Base-by-base conservation (phyloP, 2,329 filamentous ascomycete species). In the Verticillium dahliae region DNA sequence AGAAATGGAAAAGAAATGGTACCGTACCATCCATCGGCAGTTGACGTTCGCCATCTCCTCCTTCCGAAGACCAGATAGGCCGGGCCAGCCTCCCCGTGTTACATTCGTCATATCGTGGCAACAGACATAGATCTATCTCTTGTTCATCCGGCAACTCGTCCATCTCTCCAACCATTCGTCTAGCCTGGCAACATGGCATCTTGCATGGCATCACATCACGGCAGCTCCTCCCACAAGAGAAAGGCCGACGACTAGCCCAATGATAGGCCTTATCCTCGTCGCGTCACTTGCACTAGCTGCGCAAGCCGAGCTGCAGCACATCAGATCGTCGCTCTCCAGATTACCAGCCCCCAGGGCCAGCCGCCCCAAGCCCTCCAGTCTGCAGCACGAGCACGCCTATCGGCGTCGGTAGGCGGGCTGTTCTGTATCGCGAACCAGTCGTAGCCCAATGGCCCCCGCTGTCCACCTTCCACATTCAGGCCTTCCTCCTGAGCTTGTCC, bases 401-500 rank as follows among this genome's bases (percentile, higher is more conserved):
- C 45, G 18, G 45, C 45, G 18, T 27, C 45, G n/a, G 45, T 18
- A 52, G n/a, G 18, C 45, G 18, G 45, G n/a, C 6, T 22, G 1
- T 52, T 11, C 45, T 52, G 45, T 52, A 52, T 52, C 45, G 45
- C 45, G 45, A 27, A 27, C 45, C 45, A 52, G 45, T 52, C 45
- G 18, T 22, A 52, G 45, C 45, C 22, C 45, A n/a, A 22, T 6
- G 27, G 4, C 45, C 45, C 38, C 57, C 57, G 38, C 41, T 58
- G 57, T 18, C 57, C 57, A 58, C 57, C 57, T 58, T 58, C 57
- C 57, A 34, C 38, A 50, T 58, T n/a, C 38, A 58, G 57, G 27
- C 27, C 22, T 45, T 58, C 27, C 57, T 58, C 57, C 57, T 58
- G 39, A 58, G 57, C 57, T 58, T 58, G 57, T 58, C 57, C 57